Evolutionary conservation across 805 yeast species (phyloP).

Genomic region (Hanseniaspora occidentalis): DNA sequence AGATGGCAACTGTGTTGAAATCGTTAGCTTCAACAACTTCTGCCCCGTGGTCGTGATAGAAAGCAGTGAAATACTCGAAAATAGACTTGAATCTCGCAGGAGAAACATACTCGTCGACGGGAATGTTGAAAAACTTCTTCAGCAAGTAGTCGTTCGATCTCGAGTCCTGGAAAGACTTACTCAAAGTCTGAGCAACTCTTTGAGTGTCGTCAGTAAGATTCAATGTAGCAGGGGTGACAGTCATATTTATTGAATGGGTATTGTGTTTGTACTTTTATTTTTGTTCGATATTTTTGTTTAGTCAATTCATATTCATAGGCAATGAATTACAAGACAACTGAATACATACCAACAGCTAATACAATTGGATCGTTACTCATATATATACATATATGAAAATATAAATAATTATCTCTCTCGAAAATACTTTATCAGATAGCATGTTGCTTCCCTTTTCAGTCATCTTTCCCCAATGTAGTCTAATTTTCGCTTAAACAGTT

Average conservation of each 20-base stretch:
- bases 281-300: background rate
- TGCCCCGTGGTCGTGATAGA: constrained; percentile 7
- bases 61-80: constrained; percentile 7
- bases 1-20: constrained; percentile 8
- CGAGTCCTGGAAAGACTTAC: constrained; percentile 5
- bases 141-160: constrained; percentile 8
- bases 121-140: constrained; percentile 8
- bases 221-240: constrained; percentile 9
- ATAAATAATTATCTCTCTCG: too few species aligned
- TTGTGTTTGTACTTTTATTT: background rate
- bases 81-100: constrained; percentile 5
- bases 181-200: constrained; percentile 4
- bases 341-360: too few species aligned
- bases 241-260: constrained; percentile 4
- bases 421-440: too few species aligned
- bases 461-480: too few species aligned
- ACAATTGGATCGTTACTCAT: too few species aligned
- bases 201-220: constrained; percentile 9
- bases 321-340: background rate
- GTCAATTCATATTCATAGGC: background rate
- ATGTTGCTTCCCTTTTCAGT: too few species aligned
- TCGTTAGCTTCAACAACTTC: constrained; percentile 7
- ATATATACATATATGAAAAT: too few species aligned
- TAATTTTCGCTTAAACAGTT: too few species aligned
- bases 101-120: constrained; percentile 3